A percentile compares a stretch with the other conserved stretches of the same genome.
These are phyloP conservation scores for Fraxinus sp. DNA, from an alignment of 305 asterid genomes.

Conservation along the genomic window DNA sequence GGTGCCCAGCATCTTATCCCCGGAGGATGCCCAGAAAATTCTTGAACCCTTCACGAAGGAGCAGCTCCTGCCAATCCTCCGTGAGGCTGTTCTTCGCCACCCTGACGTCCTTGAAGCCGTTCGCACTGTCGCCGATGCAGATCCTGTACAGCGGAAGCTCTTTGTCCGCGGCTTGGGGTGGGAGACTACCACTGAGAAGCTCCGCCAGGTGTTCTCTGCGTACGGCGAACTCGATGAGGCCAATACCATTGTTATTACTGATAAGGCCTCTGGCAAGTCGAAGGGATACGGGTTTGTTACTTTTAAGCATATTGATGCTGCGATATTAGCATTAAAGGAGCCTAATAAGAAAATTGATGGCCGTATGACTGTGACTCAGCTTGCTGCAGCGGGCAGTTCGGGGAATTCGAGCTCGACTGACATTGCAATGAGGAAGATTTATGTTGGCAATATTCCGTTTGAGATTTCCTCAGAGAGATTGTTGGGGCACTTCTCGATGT, in stretches of 20 bases:
- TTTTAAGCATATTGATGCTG: constrained; percentile 80
- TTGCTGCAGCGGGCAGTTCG: constrained; percentile 81
- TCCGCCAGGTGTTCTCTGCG: constrained; percentile 62
- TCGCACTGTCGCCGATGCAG: constrained; percentile 82
- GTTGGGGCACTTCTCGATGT: constrained; percentile 64
- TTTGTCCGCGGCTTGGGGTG: constrained; percentile 94
- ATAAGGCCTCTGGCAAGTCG: constrained; percentile 69
- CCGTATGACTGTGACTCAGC: constrained; percentile 84
- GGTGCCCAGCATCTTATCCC: constrained; percentile 43
- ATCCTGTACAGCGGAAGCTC: constrained; percentile 71
- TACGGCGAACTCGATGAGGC: constrained; percentile 87
- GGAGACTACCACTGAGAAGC: constrained; percentile 94
- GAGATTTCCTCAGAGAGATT: constrained; percentile 79
- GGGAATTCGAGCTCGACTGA: constrained; percentile 56
- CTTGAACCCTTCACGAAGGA: constrained; percentile 79
- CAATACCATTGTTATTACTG: constrained; percentile 71
- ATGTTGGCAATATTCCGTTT: constrained; percentile 90
- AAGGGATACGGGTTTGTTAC: constrained; percentile 94
- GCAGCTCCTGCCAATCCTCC: constrained; percentile 68
- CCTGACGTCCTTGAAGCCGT: constrained; percentile 72
- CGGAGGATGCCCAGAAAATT: constrained; percentile 76
- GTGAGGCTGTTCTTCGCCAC: constrained; percentile 75
- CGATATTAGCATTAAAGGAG: constrained; percentile 69
- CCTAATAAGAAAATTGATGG: constrained; percentile 94
- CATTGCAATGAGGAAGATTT: constrained; percentile 77